Conservation (phyloP, 441 rosid genomes). For the Erysimum pusillum region DNA sequence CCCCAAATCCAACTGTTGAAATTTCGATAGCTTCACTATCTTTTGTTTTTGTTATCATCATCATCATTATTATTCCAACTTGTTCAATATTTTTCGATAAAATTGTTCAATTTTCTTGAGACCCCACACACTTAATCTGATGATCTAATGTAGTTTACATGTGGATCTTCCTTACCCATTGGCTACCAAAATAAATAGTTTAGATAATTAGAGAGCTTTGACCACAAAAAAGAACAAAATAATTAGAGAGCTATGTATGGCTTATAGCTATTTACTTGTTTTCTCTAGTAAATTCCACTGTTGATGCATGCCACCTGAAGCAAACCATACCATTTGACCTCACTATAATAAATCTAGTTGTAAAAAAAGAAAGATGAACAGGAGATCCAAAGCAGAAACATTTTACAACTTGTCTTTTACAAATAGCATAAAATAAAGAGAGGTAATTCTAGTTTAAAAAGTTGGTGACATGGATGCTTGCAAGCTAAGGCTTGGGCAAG, state of each 20-base stretch:
- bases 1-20: slow-evolving; percentile 3
- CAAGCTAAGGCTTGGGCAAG: slow-evolving; percentile 44
- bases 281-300: neutral
- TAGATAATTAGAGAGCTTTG: neutral
- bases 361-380: neutral
- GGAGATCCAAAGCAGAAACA: neutral
- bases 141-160: neutral
- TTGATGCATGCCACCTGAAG: neutral
- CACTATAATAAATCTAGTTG: neutral
- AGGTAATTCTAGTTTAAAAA: slow-evolving; percentile 9
- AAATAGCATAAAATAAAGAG: neutral
- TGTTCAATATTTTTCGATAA: neutral
- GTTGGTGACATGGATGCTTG: slow-evolving; percentile 40
- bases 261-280: neutral
- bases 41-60: slow-evolving; percentile 5
- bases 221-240: neutral
- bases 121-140: neutral
- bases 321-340: slow-evolving; percentile 4
- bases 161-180: neutral
- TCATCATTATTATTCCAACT: neutral
- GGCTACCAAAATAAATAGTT: neutral
- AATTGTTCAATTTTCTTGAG: slow-evolving; percentile 1
- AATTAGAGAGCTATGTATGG: neutral
- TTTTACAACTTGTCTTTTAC: neutral
- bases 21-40: neutral